Percentiles rank a stretch among this genome's conserved stretches.
These are phyloP conservation scores for Boletus sp. DNA, from an alignment of 768 basidiomycete genomes.

Conservation along the genomic window DNA sequence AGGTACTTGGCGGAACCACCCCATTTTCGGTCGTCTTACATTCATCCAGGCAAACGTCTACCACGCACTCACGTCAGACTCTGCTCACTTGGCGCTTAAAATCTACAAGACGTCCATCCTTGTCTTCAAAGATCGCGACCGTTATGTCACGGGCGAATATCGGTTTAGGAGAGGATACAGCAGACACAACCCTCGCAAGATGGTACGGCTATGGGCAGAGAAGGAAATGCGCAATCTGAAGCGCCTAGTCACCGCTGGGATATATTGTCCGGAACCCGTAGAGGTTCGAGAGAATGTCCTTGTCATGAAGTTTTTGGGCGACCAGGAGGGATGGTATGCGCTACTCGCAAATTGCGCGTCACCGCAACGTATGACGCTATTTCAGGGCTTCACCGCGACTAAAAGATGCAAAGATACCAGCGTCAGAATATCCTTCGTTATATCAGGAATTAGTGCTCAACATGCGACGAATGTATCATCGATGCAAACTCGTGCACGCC, in stretches of 20 bases:
- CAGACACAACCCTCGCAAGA: conserved; percentile 92
- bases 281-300: conserved; percentile 97
- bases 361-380: not conserved
- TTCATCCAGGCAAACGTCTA: conserved; percentile 87
- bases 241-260: conserved; percentile 76
- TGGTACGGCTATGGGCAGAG: conserved; percentile 98
- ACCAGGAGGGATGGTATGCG: conserved; percentile 73
- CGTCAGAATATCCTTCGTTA: conserved; percentile 49
- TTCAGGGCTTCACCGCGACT: conserved; percentile 86
- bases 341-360: conserved; percentile 2
- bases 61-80: conserved; percentile 64
- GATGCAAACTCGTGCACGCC: conserved; percentile 93
- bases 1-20: conserved; percentile 47
- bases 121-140: conserved; percentile 95
- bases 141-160: conserved; percentile 93
- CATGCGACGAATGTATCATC: conserved; percentile 81
- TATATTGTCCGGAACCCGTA: conserved; percentile 82
- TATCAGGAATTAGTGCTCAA: conserved; percentile 80
- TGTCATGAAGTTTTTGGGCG: conserved; percentile 91
- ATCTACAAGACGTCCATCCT: conserved; percentile 99
- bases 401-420: conserved; percentile 75
- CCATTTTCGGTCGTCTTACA: not conserved
- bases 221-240: conserved; percentile 98
- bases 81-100: conserved; percentile 81
- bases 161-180: conserved; percentile 91